Base-by-base conservation (phyloP, 768 basidiomycete genomes). In the Stropharia rugosoannulata region DNA sequence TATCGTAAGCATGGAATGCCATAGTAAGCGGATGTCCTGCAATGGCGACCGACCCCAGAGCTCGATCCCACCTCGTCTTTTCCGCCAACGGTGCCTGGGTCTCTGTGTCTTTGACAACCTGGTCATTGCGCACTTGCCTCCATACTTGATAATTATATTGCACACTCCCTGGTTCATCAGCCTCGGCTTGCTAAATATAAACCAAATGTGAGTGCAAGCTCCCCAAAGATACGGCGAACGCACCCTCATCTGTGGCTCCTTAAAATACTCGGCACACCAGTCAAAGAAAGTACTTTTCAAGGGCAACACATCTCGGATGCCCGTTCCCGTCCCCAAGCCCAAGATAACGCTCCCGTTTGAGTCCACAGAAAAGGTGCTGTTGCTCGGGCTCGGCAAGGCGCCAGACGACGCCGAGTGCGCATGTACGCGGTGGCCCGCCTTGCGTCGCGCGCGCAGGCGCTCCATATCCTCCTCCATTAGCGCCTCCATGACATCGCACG, bases 161-260 rank as follows among this genome's bases (percentile, higher is more conserved):
- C 32, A 90, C 75, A 61, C 93, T 95, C 2, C 97, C 97, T 19
- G 96, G 95, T 68, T 99, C 97, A 66, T 98, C 95, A 2, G 87
- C 87, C 67, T 98, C 96, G 6, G 91, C 84, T 84, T 93, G 90
- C 95, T 95, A 63, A 45, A 32, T 22, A 47, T 2, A 32, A 55
- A 48, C 61, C 56, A 56, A 66, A 56, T 50, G 64, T 37, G 2
- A 32, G 44, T 46, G 22, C 5, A 29, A 25, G 7, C 9, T 15
- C 12, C 44, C n/a, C 12, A 25, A 2, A n/a, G 11, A 27, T 29
- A 46, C 22, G n/a, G 2, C n/a, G 44, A 46, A 46, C 19, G 22
- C 8, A 96, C 95, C 79, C 93, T 87, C 96, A 99, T 98, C 70
- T 99, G 97, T 3, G 96, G 94, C 68, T 98, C 95, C 59, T 90